Conservation (phyloP, 2,329 filamentous ascomycete species). For the Colletotrichum musae region DNA sequence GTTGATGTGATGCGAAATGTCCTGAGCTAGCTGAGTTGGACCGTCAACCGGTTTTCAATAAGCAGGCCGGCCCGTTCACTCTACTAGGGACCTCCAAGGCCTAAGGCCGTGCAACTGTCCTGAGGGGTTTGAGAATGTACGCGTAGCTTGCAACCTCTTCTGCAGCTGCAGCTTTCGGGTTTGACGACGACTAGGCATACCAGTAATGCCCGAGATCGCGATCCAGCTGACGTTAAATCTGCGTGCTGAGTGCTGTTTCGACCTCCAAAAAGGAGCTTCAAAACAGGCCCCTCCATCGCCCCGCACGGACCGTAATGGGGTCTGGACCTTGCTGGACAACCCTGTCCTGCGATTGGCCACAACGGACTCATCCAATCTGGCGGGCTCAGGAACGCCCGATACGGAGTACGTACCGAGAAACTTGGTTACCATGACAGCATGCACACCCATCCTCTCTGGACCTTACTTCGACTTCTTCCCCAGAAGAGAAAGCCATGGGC, state of each 20-base stretch:
- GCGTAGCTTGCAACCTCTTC: background rate
- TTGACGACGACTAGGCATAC: background rate
- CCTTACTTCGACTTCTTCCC: conserved; percentile 1
- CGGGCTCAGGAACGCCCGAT: conserved; percentile 31
- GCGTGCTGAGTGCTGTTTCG: too few relatives aligned
- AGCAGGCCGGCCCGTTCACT: too few relatives aligned
- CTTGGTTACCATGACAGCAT: background rate
- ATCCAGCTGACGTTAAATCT: conserved; percentile 12
- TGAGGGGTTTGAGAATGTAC: too few relatives aligned
- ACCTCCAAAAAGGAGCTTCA: conserved; percentile 6
- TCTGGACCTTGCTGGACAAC: conserved; percentile 11
- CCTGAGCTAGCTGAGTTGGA: too few relatives aligned
- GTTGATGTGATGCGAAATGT: too few relatives aligned
- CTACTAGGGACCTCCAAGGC: too few relatives aligned
- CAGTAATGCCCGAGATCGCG: conserved; percentile 8
- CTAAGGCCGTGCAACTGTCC: too few relatives aligned
- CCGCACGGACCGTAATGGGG: conserved; percentile 33
- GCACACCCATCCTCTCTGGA: background rate
- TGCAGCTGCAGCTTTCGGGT: conserved; percentile 34
- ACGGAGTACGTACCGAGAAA: conserved; percentile 2
- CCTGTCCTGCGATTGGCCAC: conserved; percentile 14
- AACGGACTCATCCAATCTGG: conserved; percentile 19
- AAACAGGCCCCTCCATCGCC: conserved; percentile 28
- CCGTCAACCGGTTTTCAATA: too few relatives aligned
- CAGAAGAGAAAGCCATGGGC: conserved; percentile 7